Conservation (phyloP, 2,329 filamentous ascomycete species). For the Sphaerulina populicola region DNA sequence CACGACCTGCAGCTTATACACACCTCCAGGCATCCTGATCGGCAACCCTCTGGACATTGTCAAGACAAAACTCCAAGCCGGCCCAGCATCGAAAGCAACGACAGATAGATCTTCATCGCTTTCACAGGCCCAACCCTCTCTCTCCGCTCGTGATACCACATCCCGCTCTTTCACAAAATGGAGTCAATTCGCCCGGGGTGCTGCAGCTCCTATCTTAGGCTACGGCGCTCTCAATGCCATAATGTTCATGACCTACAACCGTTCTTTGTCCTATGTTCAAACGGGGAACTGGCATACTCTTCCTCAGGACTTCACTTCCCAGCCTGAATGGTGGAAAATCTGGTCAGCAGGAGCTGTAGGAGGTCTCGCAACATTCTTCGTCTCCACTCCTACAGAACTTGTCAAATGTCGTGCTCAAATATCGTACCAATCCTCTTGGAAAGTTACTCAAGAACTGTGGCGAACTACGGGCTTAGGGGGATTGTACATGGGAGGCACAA, state of each 20-base stretch:
- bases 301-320: constrained; percentile 7
- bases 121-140: constrained; percentile 1
- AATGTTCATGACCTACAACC: constrained; percentile 85
- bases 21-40: constrained; percentile 58
- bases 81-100: constrained; percentile 22
- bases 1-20: constrained; percentile 2
- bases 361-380: constrained; percentile 74
- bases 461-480: constrained; percentile 49
- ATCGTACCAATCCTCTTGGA: constrained; percentile 30
- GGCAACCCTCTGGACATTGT: constrained; percentile 67
- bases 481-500: constrained; percentile 69
- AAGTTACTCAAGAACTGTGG: constrained; percentile 30
- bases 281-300: constrained; percentile 14
- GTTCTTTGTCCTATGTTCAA: constrained; percentile 59
- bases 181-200: constrained; percentile 45
- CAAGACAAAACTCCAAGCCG: constrained; percentile 74
- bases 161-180: constrained; percentile 14
- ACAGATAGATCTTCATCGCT: constrained; percentile 10
- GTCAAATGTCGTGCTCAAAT: constrained; percentile 84
- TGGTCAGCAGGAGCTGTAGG: constrained; percentile 74
- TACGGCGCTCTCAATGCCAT: constrained; percentile 72
- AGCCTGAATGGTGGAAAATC: constrained; percentile 23
- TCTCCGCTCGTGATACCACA: background rate
- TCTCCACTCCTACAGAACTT: constrained; percentile 82
- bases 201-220: constrained; percentile 75